Evolutionary conservation across 2,329 filamentous ascomycete species (phyloP), one percentile per base, ranked within the genome.

Genomic region (Penicillium polonicum): DNA sequence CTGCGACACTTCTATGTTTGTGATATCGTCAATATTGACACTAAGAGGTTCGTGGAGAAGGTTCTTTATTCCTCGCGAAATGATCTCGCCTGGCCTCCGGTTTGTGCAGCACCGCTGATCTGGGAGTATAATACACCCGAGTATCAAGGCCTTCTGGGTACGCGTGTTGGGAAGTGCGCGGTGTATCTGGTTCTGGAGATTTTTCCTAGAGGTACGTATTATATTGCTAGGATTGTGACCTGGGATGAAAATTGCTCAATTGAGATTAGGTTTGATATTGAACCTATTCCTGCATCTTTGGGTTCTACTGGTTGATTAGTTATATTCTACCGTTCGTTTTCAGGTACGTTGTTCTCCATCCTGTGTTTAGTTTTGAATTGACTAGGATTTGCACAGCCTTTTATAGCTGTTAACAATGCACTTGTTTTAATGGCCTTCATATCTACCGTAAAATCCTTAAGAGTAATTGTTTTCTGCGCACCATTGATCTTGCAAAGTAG

Each of bases 211-310:
- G 52, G 52, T 21, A 55, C 44, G 27, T 38, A 35, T 33, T 49
- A 49, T 49, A 55, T 55, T 55, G 17, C 52, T 38, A 33, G 36
- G 17, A 12, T 55, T 42, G 15, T 42, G 36, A 42, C 44, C 4
- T 55, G 35, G 52, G 27, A 31, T 33, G 5, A n/a, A 5, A 12
- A 23, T 33, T 42, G 5, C 8, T 31, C 44, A 23, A 17, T 49
- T 55, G 44, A 49, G 25, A 35, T 55, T 7, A 25, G 52, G 35
- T 55, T 55, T 42, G 52, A 55, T 42, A 49, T 55, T 42, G 52
- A 55, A 29, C 35, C 44, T 21, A 49, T 55, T 41, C 44, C 44
- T 35, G 17, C 3, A 19, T 23, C 27, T 25, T 10, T 17, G 12
- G 27, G 2, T 17, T 25, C 17, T 21, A 10, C 2, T 36, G 50